These are phyloP conservation scores for Agaricus subrufescens DNA, from an alignment of 768 basidiomycete species.

Conservation along the genomic window DNA sequence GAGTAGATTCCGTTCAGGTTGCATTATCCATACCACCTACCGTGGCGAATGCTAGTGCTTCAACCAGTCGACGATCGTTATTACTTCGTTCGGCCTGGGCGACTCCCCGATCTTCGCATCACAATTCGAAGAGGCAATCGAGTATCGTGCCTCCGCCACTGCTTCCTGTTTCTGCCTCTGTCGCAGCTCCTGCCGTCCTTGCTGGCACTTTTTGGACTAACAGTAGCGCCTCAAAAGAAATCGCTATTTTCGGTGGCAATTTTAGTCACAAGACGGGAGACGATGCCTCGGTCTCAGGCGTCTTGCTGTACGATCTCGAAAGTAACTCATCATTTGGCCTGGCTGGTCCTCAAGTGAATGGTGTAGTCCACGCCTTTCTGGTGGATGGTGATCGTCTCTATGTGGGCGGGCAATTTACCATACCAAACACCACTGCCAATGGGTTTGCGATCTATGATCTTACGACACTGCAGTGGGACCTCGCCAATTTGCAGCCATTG, in stretches of 20 bases:
- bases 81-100: conserved; percentile 42
- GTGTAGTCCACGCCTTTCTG: conserved; percentile 71
- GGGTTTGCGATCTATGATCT: conserved; percentile 85
- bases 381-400: conserved; percentile 70
- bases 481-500: conserved; percentile 53
- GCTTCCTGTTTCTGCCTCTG: conserved; percentile 62
- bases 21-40: conserved; percentile 41
- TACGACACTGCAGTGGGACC: conserved; percentile 53
- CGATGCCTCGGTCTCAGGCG: conserved; percentile 37
- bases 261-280: conserved; percentile 57
- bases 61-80: conserved; percentile 33
- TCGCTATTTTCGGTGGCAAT: conserved; percentile 86
- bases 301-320: conserved; percentile 69
- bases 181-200: conserved; percentile 79
- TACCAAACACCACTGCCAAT: conserved; percentile 50
- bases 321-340: conserved; percentile 48
- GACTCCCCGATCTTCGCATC: conserved; percentile 37
- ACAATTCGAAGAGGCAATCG: conserved; percentile 48
- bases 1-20: conserved; percentile 56
- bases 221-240: conserved; percentile 51
- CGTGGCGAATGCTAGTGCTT: conserved; percentile 22
- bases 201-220: conserved; percentile 92
- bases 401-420: conserved; percentile 81
- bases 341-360: conserved; percentile 58
- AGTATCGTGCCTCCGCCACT: conserved; percentile 47